Base-by-base conservation (phyloP, 129 eudicot genomes). In the Chrysanthemum seticuspe region DNA sequence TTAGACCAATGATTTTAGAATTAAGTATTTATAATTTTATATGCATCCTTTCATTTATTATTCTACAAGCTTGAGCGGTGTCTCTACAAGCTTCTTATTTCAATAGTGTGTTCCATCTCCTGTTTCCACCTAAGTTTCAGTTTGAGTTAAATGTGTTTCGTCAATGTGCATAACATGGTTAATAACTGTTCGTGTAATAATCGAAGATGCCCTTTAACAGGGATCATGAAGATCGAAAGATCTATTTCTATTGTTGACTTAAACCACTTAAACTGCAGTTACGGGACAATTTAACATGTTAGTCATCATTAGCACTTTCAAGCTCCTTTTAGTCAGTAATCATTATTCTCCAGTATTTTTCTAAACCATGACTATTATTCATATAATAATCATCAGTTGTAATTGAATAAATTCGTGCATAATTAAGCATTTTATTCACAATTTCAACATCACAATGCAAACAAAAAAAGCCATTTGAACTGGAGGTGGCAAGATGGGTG, bases 241-340 rank as follows among this genome's bases (percentile, higher is more conserved):
- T 76, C 88, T 65, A 72, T 47, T 49, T 73, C 82, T 72, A 71
- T 86, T 62, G 76, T 86, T 13, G 61, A 86, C 34, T 29, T 29
- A 4, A 29, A 68, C 96, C 86, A 60, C 67, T 89, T 57, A 72
- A 82, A 72, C 68, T 86, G 96, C 25, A 76, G 75, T 54, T 65
- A 86, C 53, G 91, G 91, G 67, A 84, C 96, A 31, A 73, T 69
- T 44, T 67, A 86, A 67, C 86, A 89, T 85, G 96, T 86, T 74
- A 89, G 92, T 64, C 68, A 10, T 74, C 81, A 70, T 61, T 71
- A 73, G 31, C 36, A 73, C 66, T 66, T 62, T 40, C 51, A 50
- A 34, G 23, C 64, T 64, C 65, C 52, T 70, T 15, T 53, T 62
- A 59, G 34, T 21, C 52, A 70, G 54, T 50, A n/a, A 40, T 51